Evolutionary conservation across 2,329 filamentous ascomycete genomes (phyloP).

Genomic region (Epichloe brachyelytri): DNA sequence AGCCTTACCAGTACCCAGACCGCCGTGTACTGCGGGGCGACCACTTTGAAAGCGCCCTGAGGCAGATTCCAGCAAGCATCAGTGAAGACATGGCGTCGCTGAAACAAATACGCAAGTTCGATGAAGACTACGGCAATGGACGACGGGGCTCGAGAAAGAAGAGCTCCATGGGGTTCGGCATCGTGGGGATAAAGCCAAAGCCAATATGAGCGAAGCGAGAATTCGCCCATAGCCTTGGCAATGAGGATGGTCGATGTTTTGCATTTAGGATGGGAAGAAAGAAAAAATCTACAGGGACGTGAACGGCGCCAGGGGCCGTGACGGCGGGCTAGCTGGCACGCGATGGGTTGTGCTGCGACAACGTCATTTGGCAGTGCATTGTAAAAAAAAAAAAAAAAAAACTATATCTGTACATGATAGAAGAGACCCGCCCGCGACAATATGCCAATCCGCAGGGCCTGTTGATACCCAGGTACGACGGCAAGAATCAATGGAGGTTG

Average conservation of each 20-base stretch:
- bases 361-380: not conserved
- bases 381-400: no score
- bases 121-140: slow-evolving; percentile 84
- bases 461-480: not conserved
- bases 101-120: slow-evolving; percentile 81
- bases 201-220: slow-evolving; percentile 31
- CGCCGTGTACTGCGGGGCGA: slow-evolving; percentile 36
- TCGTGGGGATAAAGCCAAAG: slow-evolving; percentile 22
- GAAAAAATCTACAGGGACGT: no score
- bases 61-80: slow-evolving; percentile 84
- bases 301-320: no score
- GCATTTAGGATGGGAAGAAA: no score
- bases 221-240: slow-evolving; percentile 19
- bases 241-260: no score
- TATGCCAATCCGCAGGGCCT: not conserved
- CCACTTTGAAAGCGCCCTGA: slow-evolving; percentile 78
- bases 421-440: not conserved
- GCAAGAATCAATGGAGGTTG: not conserved
- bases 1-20: slow-evolving; percentile 49
- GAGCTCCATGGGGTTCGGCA: slow-evolving; percentile 44
- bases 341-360: not conserved
- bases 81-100: slow-evolving; percentile 86
- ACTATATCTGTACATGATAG: not conserved
- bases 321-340: no score
- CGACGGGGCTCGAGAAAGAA: slow-evolving; percentile 47